These are phyloP conservation scores for Miscanthus sacchariflorus DNA, from an alignment of 202 grass and related monocot genomes.

Conservation along the genomic window DNA sequence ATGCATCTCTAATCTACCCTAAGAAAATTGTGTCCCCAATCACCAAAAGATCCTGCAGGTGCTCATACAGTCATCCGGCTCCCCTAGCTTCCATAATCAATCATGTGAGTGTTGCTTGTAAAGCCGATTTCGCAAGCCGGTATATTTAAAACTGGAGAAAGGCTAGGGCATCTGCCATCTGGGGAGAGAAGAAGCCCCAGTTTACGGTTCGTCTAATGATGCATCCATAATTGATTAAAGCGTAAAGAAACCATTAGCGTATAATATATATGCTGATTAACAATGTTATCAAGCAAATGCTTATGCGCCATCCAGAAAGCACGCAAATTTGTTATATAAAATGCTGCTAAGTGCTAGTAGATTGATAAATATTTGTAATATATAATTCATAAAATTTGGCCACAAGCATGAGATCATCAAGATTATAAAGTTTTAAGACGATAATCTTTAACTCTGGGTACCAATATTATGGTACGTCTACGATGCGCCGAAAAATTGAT, in stretches of 20 bases:
- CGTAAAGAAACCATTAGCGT: slow-evolving; percentile 40
- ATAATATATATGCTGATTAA: slow-evolving; percentile 31
- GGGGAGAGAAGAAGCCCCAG: slow-evolving; percentile 54
- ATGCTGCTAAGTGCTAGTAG: slow-evolving; percentile 8
- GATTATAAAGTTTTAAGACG: slow-evolving; percentile 19
- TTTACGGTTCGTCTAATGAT: slow-evolving; percentile 61
- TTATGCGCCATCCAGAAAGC: slow-evolving; percentile 17
- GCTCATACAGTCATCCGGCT: slow-evolving; percentile 67
- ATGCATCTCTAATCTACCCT: slow-evolving; percentile 59
- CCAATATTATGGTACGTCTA: slow-evolving; percentile 12
- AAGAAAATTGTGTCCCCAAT: slow-evolving; percentile 34
- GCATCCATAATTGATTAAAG: slow-evolving; percentile 55
- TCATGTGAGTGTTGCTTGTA: slow-evolving; percentile 51
- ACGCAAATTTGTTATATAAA: slow-evolving; percentile 4
- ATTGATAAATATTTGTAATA: not conserved
- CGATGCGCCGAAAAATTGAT: slow-evolving; percentile 7
- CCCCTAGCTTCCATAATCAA: slow-evolving; percentile 51
- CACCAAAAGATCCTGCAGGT: slow-evolving; percentile 60
- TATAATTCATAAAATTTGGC: not conserved
- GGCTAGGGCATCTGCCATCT: slow-evolving; percentile 36
- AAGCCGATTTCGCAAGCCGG: slow-evolving; percentile 50
- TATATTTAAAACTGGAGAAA: slow-evolving; percentile 49
- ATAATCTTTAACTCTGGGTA: slow-evolving; percentile 11
- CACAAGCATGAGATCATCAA: not conserved
- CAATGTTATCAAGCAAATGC: slow-evolving; percentile 37